A percentile compares a stretch with the other conserved stretches of the same genome.
phyloP scores from a whole-genome alignment of 495 filamentous ascomycete genomes.

The Astrothelium subdiscretum region DNA sequence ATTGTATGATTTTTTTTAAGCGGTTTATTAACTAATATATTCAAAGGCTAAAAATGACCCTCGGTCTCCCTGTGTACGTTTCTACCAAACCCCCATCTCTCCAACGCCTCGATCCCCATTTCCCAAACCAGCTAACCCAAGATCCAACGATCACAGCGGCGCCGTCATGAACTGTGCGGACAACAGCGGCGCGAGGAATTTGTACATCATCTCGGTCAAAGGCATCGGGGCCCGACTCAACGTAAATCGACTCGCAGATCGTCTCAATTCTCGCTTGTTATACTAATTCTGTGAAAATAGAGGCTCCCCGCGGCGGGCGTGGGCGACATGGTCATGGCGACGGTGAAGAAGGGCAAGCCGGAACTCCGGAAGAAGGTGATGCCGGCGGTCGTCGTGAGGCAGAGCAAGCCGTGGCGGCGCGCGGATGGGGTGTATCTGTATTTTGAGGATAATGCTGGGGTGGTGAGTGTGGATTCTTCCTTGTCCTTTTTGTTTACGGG shows the following conservation, averaged over 20 bases:
- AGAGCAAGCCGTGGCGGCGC: conserved; percentile 98
- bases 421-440: conserved; percentile 96
- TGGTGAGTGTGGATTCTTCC: conserved; percentile 51
- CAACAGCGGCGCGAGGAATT: conserved; percentile 96
- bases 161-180: conserved; percentile 96
- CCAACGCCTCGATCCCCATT: no score
- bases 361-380: conserved; percentile 99
- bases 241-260: no score
- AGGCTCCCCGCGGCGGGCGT: conserved; percentile 95
- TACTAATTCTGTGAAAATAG: no score
- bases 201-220: conserved; percentile 99
- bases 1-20: no score
- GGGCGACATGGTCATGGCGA: conserved; percentile 99
- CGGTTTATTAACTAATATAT: no score
- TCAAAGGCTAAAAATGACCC: conserved; percentile 99
- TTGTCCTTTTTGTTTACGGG: background rate
- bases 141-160: conserved; percentile 47
- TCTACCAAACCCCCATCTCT: background rate
- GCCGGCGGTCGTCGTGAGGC: conserved; percentile 94
- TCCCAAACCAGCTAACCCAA: background rate
- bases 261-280: no score
- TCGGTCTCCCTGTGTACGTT: conserved; percentile 98
- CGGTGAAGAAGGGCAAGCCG: conserved; percentile 99
- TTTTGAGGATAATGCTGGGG: conserved; percentile 99
- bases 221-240: conserved; percentile 98